These are phyloP conservation scores for Eucommia ulmoides DNA, from an alignment of 257 asterid species.

Conservation along the genomic window DNA sequence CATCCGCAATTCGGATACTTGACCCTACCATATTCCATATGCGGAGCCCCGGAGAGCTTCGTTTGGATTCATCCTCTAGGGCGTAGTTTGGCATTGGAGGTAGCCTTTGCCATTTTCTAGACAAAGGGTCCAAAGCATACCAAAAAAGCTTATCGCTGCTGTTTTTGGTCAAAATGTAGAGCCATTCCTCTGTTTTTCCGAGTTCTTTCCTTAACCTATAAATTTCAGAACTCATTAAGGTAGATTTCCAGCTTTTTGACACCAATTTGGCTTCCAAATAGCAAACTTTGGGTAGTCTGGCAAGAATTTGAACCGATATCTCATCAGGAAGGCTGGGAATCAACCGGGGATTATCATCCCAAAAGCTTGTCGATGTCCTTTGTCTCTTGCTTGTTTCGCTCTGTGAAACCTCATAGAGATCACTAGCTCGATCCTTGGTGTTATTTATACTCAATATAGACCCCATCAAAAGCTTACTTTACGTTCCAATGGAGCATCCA, in stretches of 20 bases:
- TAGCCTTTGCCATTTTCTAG: constrained; percentile 55
- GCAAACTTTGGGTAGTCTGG: constrained; percentile 51
- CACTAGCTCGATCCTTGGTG: constrained; percentile 24
- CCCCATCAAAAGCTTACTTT: constrained; percentile 36
- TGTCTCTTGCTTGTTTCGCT: constrained; percentile 63
- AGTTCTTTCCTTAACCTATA: constrained; percentile 55
- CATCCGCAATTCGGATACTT: constrained; percentile 39
- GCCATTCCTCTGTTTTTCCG: constrained; percentile 71
- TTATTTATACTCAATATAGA: constrained; percentile 43
- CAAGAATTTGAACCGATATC: constrained; percentile 70
- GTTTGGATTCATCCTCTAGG: constrained; percentile 24
- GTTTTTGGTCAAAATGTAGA: constrained; percentile 55
- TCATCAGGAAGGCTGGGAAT: constrained; percentile 82
- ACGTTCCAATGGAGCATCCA: no score
- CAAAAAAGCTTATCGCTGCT: constrained; percentile 52
- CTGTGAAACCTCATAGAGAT: constrained; percentile 26
- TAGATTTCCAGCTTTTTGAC: constrained; percentile 64
- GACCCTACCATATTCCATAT: constrained; percentile 49
- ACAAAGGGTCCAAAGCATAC: constrained; percentile 76
- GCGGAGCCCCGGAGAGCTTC: constrained; percentile 38
- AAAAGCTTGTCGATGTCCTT: constrained; percentile 38
- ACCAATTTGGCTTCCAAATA: constrained; percentile 51
- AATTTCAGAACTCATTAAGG: constrained; percentile 49
- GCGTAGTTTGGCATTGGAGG: constrained; percentile 58
- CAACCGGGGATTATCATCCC: constrained; percentile 56